A percentile compares a stretch with the other conserved stretches of the same genome.
phyloP scores from a whole-genome alignment of 164 flowering plant genomes.

The Platanus orientalis region DNA sequence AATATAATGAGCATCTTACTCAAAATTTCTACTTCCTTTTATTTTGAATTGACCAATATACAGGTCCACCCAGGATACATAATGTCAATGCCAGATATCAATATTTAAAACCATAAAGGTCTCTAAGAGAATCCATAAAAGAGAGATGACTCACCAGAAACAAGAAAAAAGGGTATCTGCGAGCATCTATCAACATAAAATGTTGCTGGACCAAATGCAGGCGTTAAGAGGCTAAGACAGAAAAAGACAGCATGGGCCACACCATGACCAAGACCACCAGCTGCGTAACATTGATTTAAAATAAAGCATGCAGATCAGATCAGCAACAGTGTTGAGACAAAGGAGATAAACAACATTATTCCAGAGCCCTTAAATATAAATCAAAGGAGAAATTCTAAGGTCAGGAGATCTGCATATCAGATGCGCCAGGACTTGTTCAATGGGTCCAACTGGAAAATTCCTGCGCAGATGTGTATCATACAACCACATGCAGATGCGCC shows the following conservation, averaged over 20 bases:
- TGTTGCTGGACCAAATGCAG: constrained; percentile 96
- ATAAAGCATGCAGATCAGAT: background rate
- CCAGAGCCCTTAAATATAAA: no score
- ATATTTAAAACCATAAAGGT: background rate
- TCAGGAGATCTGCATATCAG: background rate
- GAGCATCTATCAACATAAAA: constrained; percentile 79
- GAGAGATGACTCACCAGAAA: constrained; percentile 58
- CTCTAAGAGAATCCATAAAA: background rate
- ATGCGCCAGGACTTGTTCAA: background rate
- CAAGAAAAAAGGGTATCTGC: constrained; percentile 77
- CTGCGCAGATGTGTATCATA: no score
- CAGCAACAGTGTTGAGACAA: constrained; percentile 3
- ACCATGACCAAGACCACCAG: constrained; percentile 98
- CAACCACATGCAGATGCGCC: no score
- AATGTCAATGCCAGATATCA: background rate
- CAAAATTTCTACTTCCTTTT: no score
- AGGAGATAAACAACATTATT: background rate
- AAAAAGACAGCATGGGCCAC: constrained; percentile 95
- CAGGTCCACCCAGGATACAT: background rate
- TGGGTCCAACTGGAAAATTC: background rate
- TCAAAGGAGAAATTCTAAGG: no score
- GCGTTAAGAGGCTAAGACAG: constrained; percentile 86
- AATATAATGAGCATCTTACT: no score
- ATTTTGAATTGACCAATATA: no score
- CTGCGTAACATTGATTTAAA: constrained; percentile 42